phyloP scores from a whole-genome alignment of 148 eudicot species.

The Pouteria glomerata region DNA sequence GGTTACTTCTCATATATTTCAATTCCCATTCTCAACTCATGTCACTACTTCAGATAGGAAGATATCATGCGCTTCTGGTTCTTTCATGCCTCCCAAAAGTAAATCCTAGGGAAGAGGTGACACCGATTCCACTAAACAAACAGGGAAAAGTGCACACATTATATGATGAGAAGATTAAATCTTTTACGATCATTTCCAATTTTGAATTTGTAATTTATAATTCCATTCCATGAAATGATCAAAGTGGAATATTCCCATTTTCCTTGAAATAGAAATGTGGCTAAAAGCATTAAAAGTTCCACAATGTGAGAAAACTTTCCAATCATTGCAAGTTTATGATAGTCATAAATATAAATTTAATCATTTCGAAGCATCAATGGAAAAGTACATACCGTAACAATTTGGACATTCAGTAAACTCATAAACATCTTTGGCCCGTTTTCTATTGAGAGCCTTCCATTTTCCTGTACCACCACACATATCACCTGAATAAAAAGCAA shows the following conservation, averaged over 20 bases:
- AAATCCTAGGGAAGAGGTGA: no score
- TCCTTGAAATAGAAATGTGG: not conserved
- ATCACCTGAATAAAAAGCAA: conserved; percentile 77
- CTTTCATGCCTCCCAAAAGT: no score
- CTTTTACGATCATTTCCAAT: no score
- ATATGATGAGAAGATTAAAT: not conserved
- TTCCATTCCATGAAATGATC: not conserved
- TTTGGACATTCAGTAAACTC: conserved; percentile 97
- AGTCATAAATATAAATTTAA: not conserved
- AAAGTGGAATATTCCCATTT: not conserved
- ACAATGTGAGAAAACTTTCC: not conserved
- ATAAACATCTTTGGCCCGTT: conserved; percentile 94
- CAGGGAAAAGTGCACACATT: not conserved
- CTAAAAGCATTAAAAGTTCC: not conserved
- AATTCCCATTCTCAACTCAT: not conserved
- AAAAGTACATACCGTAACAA: conserved; percentile 64
- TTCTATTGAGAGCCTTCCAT: conserved; percentile 97
- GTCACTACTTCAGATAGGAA: not conserved
- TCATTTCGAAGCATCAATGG: not conserved
- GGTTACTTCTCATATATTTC: not conserved
- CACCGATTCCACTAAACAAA: no score
- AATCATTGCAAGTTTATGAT: not conserved
- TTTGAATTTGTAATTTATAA: no score
- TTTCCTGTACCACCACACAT: conserved; percentile 99
- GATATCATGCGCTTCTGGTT: no score